Evolutionary conservation across 768 basidiomycete species (phyloP).

Genomic region (Lentinula lateritia): DNA sequence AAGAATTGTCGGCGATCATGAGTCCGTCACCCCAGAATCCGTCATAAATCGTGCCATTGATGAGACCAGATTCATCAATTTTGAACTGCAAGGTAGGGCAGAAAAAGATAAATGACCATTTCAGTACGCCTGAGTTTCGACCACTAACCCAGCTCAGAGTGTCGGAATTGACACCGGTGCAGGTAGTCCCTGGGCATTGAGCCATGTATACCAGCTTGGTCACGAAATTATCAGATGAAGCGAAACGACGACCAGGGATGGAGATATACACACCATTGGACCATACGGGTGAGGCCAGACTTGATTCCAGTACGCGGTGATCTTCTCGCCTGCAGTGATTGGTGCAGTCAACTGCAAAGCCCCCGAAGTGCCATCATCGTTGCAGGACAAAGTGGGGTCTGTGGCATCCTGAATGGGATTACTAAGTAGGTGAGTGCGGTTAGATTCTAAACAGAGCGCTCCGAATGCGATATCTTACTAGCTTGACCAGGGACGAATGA

Average conservation of each 20-base stretch:
- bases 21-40: slow-evolving; percentile 38
- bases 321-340: slow-evolving; percentile 34
- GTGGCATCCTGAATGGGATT: slow-evolving; percentile 36
- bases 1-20: slow-evolving; percentile 39
- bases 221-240: not conserved
- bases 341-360: slow-evolving; percentile 36
- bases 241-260: not conserved
- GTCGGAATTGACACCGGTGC: slow-evolving; percentile 31
- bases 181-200: slow-evolving; percentile 36
- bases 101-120: not conserved
- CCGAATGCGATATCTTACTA: slow-evolving; percentile 25
- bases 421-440: slow-evolving; percentile 14
- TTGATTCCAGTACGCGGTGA: slow-evolving; percentile 42
- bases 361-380: slow-evolving; percentile 37
- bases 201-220: slow-evolving; percentile 38
- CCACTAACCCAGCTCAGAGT: slow-evolving; percentile 36
- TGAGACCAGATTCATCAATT: slow-evolving; percentile 39
- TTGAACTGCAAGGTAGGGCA: slow-evolving; percentile 28
- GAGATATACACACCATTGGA: slow-evolving; percentile 28
- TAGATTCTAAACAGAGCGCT: not conserved
- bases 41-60: slow-evolving; percentile 33
- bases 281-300: slow-evolving; percentile 40
- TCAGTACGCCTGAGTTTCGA: not conserved
- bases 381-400: slow-evolving; percentile 36
- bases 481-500: slow-evolving; percentile 38